Evolutionary conservation across 495 filamentous ascomycete species (phyloP), one percentile per base, ranked within the genome.

Genomic region (Aspergillus wentii): DNA sequence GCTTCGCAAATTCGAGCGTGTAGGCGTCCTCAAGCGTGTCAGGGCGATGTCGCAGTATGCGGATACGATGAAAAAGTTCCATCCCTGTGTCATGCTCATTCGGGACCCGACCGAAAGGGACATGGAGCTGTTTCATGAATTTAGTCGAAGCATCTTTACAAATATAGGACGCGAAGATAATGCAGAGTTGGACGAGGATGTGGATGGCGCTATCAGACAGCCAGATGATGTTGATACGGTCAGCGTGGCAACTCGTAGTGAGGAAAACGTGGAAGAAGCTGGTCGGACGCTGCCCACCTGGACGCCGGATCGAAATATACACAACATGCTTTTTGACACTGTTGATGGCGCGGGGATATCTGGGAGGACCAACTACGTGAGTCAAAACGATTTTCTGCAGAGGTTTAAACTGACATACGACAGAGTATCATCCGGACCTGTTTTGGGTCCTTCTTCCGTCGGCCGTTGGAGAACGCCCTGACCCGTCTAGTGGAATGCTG

Each of bases 31-130:
- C 21, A 76, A 75, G 38, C 79, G 84, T 26, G 81, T 88, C 13
- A 76, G 68, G 36, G 88, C 85, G 1, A 64, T 69, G 16, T 67
- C 71, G 2, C 65, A 72, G 33, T 66, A 69, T 40, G 44, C 51
- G 8, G 43, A 48, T 11, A 46, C 49, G 4, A 32, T 43, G 17
- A 48, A 64, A 5, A 51, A 49, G 26, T 60, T 64, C 16, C 64
- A 72, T 38, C 60, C 69, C 11, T 90, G 86, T 43, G 66, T 94
- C 22, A 81, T 83, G 57, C 83, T 86, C 23, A 41, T 90, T 15
- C 75, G 86, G 14, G 83, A 86, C n/a, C 85, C 85, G 10, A 77
- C 72, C 4, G 59, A 73, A 10, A 71, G 74, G 8, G 87, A 94
- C 46, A 67, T 78, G 56, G 66, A 75, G 14, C 65, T 69, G 39